Percentiles rank a stretch among this genome's conserved stretches.
phyloP scores from a whole-genome alignment of 768 basidiomycete genomes.

The Lactarius tabidus region DNA sequence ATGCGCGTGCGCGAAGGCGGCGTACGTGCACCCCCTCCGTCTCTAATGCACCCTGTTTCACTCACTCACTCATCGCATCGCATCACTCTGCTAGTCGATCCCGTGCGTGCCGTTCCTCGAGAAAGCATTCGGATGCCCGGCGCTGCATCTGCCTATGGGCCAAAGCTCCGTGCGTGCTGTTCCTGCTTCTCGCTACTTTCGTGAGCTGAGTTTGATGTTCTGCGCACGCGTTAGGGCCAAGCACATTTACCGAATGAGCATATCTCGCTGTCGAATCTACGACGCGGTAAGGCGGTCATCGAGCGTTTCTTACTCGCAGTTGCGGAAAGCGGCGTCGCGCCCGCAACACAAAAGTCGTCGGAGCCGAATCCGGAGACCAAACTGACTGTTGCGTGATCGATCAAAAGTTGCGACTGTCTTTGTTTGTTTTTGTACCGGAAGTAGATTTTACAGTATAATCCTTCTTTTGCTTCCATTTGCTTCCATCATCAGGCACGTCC shows the following conservation, averaged over 20 bases:
- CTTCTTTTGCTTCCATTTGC: neutral
- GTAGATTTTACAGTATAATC: neutral
- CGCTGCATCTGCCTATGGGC: conserved; percentile 92
- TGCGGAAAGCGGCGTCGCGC: conserved; percentile 31
- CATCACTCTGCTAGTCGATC: conserved; percentile 59
- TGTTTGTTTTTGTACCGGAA: too few relatives aligned
- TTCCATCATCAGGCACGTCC: neutral
- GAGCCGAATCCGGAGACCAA: neutral
- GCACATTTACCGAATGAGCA: conserved; percentile 93
- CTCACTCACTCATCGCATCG: too few relatives aligned
- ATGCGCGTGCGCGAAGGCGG: conserved; percentile 92
- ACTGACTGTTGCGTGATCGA: neutral
- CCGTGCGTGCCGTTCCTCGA: conserved; percentile 93
- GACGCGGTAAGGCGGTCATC: conserved; percentile 69
- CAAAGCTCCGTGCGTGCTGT: conserved; percentile 67
- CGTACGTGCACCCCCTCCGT: conserved; percentile 40
- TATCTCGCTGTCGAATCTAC: conserved; percentile 79
- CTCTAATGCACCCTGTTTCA: neutral
- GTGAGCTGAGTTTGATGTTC: neutral
- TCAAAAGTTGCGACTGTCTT: too few relatives aligned
- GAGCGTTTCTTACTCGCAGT: conserved; percentile 66
- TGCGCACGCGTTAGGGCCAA: conserved; percentile 55
- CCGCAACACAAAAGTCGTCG: neutral
- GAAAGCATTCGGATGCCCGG: conserved; percentile 83
- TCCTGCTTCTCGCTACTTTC: neutral